Percentiles rank a stretch among this genome's conserved stretches.
These are phyloP conservation scores for Cercospora sesami DNA, from an alignment of 2,329 filamentous ascomycete genomes.

Conservation along the genomic window DNA sequence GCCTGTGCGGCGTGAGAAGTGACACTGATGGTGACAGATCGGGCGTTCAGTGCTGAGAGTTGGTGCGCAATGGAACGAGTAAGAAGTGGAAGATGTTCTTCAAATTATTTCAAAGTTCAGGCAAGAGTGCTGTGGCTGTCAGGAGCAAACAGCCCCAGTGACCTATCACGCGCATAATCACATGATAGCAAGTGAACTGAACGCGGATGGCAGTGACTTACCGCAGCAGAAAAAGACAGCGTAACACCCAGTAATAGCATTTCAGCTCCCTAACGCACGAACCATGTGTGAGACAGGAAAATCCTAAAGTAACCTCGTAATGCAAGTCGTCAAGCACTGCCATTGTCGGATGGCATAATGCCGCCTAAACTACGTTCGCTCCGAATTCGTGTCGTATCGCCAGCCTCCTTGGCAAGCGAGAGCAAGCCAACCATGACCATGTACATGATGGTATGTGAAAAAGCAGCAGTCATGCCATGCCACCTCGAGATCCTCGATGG, in stretches of 20 bases:
- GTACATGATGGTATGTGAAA: slow-evolving; percentile 5
- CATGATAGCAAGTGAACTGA: background rate
- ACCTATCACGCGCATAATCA: background rate
- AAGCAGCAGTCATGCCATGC: slow-evolving; percentile 18
- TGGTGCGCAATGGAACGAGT: background rate
- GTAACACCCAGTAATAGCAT: slow-evolving; percentile 11
- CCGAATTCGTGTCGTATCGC: slow-evolving; percentile 12
- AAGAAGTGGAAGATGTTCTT: background rate
- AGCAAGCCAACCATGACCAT: slow-evolving; percentile 7
- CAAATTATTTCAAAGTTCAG: background rate
- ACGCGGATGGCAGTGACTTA: background rate
- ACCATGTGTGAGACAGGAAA: slow-evolving; percentile 17
- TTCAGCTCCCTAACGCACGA: slow-evolving; percentile 19
- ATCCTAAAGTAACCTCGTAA: slow-evolving; percentile 7
- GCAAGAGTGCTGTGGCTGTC: background rate
- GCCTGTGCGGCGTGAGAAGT: background rate
- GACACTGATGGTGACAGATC: background rate
- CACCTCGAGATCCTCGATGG: slow-evolving; percentile 19
- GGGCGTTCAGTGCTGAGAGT: background rate
- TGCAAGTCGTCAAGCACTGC: slow-evolving; percentile 22
- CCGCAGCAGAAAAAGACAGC: background rate
- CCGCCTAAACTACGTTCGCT: slow-evolving; percentile 20
- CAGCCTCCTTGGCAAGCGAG: slow-evolving; percentile 8
- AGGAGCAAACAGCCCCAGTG: background rate
- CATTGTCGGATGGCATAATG: slow-evolving; percentile 19